Conservation (phyloP, 495 filamentous ascomycete species). For the Xylaria curta region DNA sequence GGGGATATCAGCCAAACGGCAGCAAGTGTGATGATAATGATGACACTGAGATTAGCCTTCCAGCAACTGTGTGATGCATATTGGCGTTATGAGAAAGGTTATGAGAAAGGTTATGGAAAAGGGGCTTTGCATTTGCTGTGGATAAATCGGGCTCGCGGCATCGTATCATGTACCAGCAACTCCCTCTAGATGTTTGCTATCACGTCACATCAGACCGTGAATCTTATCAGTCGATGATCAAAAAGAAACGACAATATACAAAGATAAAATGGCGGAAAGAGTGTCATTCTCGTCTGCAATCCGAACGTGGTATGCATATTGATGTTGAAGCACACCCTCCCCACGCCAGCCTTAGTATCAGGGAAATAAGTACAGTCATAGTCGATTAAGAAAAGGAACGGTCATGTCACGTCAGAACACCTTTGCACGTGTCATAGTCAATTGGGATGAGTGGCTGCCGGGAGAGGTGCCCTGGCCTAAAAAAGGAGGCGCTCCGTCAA, state of each 20-base stretch:
- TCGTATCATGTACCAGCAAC: conserved; percentile 2
- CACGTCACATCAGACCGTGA: conserved; percentile 10
- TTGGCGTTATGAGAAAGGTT: conserved; percentile 37
- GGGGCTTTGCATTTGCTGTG: conserved; percentile 26
- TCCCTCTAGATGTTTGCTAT: not conserved
- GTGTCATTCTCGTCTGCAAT: not conserved
- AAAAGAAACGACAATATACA: not conserved
- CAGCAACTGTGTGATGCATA: conserved; percentile 21
- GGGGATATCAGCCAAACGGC: not conserved
- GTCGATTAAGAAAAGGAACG: not conserved
- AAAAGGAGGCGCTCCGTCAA: not conserved
- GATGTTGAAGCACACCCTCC: not conserved
- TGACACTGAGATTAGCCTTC: conserved; percentile 7
- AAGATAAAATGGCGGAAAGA: not conserved
- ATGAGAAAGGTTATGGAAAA: conserved; percentile 33
- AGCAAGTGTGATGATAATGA: conserved; percentile 5
- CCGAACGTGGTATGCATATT: not conserved
- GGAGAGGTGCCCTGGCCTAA: not conserved
- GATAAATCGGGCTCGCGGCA: conserved; percentile 2
- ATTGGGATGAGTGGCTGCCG: not conserved
- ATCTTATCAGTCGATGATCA: not conserved
- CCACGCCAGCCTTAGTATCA: not conserved
- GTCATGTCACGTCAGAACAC: not conserved
- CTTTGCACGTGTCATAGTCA: not conserved
- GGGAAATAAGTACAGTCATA: not conserved